Evolutionary conservation across 148 eudicot species (phyloP), one percentile per base, ranked within the genome.

Genomic region (Camellia granthamiana): DNA sequence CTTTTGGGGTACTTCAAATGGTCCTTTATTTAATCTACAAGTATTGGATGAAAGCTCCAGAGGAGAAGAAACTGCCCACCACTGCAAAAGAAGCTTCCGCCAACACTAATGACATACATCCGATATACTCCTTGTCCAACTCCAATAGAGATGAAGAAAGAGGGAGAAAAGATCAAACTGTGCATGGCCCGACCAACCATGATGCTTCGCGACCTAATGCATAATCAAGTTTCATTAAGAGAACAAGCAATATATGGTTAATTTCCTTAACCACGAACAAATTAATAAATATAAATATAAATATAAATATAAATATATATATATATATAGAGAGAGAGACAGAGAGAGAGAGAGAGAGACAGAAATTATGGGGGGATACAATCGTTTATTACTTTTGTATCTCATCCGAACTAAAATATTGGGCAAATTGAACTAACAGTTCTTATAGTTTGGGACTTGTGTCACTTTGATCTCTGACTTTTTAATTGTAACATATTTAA

Each of bases 1-100:
- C 18, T 7, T 82, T 82, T 73, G 81, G 81, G 69, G 44, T 78
- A 64, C 15, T 78, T 8, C 84, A 78, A 82, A 82, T 82, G 84
- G 78, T 38, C 58, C 74, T 82, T 0, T 81, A 69, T 41, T 4
- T 55, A 18, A 5, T 76, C 69, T 78, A 69, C 63, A 78, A 74
- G 75, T 44, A 82, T n/a, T 61, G 69, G 72, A 19, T 41, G 9
- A 59, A 76, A 76, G 70, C 11, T 30, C 18, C 59, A 41, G 55
- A 62, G 56, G 67, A 82, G 38, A 62, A 70, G 46, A 51, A 77
- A 14, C 72, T n/a, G 13, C 71, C 76, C 0, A 49, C 60, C 5
- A 30, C 12, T 61, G 14, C 42, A 3, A 47, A 60, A 62, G 77
- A 38, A 49, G 19, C 19, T 9, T 23, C 23, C 21, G 42, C 5